Conservation (phyloP, 768 basidiomycete genomes). For the Boletus rubropictus region DNA sequence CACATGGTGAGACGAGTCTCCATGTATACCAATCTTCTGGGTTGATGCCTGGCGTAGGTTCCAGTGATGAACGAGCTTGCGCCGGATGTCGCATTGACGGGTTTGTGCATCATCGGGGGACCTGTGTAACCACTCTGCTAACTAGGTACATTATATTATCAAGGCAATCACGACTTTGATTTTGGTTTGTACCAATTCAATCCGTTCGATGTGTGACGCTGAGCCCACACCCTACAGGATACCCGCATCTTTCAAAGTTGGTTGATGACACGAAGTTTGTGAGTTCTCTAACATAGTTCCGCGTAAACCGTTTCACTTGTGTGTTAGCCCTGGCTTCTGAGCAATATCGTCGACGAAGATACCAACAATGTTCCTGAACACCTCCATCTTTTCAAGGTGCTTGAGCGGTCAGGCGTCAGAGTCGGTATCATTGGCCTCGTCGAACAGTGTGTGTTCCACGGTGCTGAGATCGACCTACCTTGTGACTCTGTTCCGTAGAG, state of each 20-base stretch:
- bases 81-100: slow-evolving; percentile 76
- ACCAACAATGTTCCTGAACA: slow-evolving; percentile 59
- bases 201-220: not conserved
- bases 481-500: slow-evolving; percentile 38
- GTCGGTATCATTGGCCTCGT: slow-evolving; percentile 84
- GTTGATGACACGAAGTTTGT: slow-evolving; percentile 73
- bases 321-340: slow-evolving; percentile 78
- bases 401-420: slow-evolving; percentile 64
- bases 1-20: slow-evolving; percentile 62
- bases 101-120: slow-evolving; percentile 37
- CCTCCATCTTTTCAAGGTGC: slow-evolving; percentile 55
- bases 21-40: not conserved
- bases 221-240: slow-evolving; percentile 36
- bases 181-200: slow-evolving; percentile 45
- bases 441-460: slow-evolving; percentile 53
- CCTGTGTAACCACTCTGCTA: not conserved
- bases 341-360: slow-evolving; percentile 72
- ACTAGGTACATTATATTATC: not conserved
- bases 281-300: slow-evolving; percentile 21
- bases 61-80: slow-evolving; percentile 78
- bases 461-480: not conserved
- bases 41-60: slow-evolving; percentile 43
- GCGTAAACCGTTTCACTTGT: not conserved
- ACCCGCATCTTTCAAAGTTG: slow-evolving; percentile 60
- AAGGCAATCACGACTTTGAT: slow-evolving; percentile 93